Evolutionary conservation across 495 filamentous ascomycete species (phyloP), one percentile per base, ranked within the genome.

Genomic region (Neurospora discreta): DNA sequence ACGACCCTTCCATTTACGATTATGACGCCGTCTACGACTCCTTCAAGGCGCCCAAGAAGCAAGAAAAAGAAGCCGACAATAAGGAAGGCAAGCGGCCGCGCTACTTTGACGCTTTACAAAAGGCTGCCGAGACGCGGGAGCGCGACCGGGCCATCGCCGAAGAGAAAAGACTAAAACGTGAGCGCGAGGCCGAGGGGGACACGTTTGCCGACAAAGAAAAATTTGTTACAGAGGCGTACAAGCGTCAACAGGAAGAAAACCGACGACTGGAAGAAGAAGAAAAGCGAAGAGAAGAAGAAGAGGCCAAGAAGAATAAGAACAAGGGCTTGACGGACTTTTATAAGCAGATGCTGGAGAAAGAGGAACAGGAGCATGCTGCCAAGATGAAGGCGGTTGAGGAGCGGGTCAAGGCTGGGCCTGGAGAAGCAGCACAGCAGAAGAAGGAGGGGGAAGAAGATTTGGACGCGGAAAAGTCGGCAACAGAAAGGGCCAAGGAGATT

Each of bases 211-310:
- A 95, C 73, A 99, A 97, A 81, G 96, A 98, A 81, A 94, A 91
- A 78, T 99, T 99, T 75, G 95, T 98, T 39, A 99, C 95, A 0
- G 88, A 89, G n/a, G 95, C 95, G 60, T 99, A 99, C 76, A 95
- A 94, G 84, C 87, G 88, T 77, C 95, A 98, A 78, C 95, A 98
- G 78, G 93, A 89, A 77, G 95, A 97, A 79, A 85, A 94, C 76
- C 80, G 87, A 74, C 86, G 87, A 75, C 75, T 93, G 9, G 93
- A 97, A 76, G 92, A 90, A 76, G 94, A 96, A 79, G 96, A 98
- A 81, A 86, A 85, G 70, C 75, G 78, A 58, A 81, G 86, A 52
- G 93, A 96, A 79, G 89, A 89, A 75, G 86, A 86, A 73, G 91
- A 94, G 75, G 84, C 86, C 69, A 88, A 88, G 78, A 86, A 87